Evolutionary conservation across 345 rosid species (phyloP), one percentile per base, ranked within the genome.

Genomic region (Mallotus nudiflorus): DNA sequence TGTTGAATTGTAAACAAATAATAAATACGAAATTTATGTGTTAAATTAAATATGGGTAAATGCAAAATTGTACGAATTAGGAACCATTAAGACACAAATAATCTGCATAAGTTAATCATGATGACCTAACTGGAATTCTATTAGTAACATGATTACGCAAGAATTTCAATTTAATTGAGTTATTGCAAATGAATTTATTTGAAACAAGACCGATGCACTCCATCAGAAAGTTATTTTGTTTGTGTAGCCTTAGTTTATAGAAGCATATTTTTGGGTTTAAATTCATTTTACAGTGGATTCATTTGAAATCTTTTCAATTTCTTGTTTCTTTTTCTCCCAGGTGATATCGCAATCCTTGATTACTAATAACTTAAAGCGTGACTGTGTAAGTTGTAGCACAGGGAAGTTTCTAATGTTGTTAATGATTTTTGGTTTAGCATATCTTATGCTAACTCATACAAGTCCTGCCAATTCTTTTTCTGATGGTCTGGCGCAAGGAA

Each of bases 321-420:
- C 14, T 56, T 20, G 74, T 64, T 60, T 57, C 31, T 73, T 78
- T 71, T 52, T 70, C 44, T 46, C 72, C 20, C 88, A 95, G 99
- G 89, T 86, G 81, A 77, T 95, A 50, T 82, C 86, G 48, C 96
- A 86, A 74, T 81, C 89, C 77, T 71, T 86, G 64, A 85, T 85
- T 60, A 76, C 85, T 49, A 73, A 80, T 66, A 84, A 78, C 58
- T 49, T 85, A 52, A 87, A 78, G 77, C 91, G 83, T 62, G 84
- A 85, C 62, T 87, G 84, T 68, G 45, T 77, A 42, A 85, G 88
- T 76, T 95, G 92, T 82, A 90, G 97, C 73, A 89, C 90, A 0
- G 96, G 97, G 68, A 95, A 87, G 91, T 90, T 92, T 81, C 82
- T 90, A 12, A 72, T 77, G 67, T 57, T 88, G 48, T 72, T 87